Base-by-base conservation (phyloP, 2,329 filamentous ascomycete species). In the Clonostachys byssicola region DNA sequence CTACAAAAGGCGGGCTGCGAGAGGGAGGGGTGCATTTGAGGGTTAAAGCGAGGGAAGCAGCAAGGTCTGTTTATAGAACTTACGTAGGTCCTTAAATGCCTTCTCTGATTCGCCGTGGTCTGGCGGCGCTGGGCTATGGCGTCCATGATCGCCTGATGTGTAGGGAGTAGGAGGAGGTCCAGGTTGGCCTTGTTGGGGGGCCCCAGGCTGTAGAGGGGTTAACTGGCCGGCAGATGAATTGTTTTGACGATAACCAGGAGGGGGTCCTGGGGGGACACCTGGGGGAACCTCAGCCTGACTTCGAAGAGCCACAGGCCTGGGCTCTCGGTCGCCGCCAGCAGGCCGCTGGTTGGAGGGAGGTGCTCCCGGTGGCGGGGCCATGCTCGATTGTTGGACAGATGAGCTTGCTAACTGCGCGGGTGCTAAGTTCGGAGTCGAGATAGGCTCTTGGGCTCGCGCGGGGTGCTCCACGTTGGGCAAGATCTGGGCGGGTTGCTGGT, bases 31-130 rank as follows among this genome's bases (percentile, higher is more conserved):
- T 52, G 55, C 30, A 52, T 48, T 43, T 14, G 42, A 17, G 33
- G 39, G 12, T 39, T 18, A 7, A 39, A 5, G 9, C 34, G 7
- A 38, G 34, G 23, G n/a, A 4, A 13, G 23, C 50, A 50, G 49
- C 6, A 30, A 30, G 23, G 23, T 30, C 23, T 30, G 8, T 30
- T 30, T 10, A 30, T 30, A 30, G 23, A 36, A 65, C 73, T 52
- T 72, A 83, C 79, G 62, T 42, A 83, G 60, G 46, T 82, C 78
- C 52, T 82, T 82, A 50, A 80, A 74, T 40, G 72, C 67, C 60
- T 81, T 81, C 20, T 82, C 78, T 4, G 69, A 61, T 18, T 80
- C 76, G 10, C 63, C 56, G 12, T 61, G 60, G 23, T 67, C 65
- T 30, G 72, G 70, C 5, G 78, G 78, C 54, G 81, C 78, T 2